Evolutionary conservation across 495 filamentous ascomycete genomes (phyloP).

Genomic region (Hypomontagnella monticulosa): DNA sequence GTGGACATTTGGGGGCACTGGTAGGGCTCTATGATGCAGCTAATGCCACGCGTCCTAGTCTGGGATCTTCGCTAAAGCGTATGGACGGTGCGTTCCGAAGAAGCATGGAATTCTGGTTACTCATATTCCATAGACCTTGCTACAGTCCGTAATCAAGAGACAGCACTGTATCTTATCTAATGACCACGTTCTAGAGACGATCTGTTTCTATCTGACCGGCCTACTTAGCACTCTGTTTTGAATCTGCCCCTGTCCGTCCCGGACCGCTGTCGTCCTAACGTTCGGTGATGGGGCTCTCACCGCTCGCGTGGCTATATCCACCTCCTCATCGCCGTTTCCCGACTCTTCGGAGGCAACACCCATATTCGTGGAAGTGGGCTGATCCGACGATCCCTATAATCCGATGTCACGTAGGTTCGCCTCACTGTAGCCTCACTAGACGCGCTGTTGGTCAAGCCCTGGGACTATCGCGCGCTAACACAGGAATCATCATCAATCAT

Average conservation of each 20-base stretch:
- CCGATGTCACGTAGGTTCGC: conserved; percentile 13
- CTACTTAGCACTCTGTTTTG: neutral
- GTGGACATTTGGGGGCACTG: no score
- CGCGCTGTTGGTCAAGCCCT: conserved; percentile 12
- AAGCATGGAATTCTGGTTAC: no score
- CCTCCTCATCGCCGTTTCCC: conserved; percentile 18
- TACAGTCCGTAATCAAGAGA: no score
- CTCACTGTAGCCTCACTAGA: conserved; percentile 28
- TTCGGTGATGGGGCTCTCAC: conserved; percentile 4
- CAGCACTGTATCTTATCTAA: no score
- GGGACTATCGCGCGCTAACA: conserved; percentile 23
- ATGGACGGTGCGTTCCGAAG: no score
- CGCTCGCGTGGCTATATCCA: conserved; percentile 7
- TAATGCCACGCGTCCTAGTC: no score
- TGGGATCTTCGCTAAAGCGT: no score
- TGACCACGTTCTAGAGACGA: no score
- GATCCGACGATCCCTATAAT: conserved; percentile 28
- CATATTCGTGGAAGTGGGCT: conserved; percentile 12
- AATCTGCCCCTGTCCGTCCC: neutral
- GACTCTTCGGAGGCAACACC: conserved; percentile 14
- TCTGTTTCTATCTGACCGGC: no score
- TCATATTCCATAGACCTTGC: no score
- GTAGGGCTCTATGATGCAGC: no score
- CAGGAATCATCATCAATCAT: conserved; percentile 21
- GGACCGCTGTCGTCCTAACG: neutral